Base-by-base conservation (phyloP, 2,329 filamentous ascomycete genomes). In the Talaromyces sp. region DNA sequence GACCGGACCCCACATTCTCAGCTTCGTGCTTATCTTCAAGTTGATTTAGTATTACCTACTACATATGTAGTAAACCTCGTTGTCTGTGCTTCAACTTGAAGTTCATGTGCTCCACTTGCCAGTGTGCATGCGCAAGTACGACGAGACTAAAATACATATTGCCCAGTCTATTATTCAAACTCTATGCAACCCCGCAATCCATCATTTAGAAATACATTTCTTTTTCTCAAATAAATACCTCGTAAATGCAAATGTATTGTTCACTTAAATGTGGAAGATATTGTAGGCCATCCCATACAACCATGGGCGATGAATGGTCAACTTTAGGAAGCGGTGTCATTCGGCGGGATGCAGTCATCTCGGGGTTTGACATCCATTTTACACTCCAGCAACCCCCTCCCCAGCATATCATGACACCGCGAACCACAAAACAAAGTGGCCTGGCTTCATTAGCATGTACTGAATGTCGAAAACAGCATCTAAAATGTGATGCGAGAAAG, bases 401-500 rank as follows among this genome's bases (percentile, higher is more conserved):
- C 19, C 47, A 39, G 16, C 40, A 11, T 10, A 55, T 17, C 42
- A 55, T 60, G 53, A 61, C 60, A 39, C 53, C 61, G 5, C 55
- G 55, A 52, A 52, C 52, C 16, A 62, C 60, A 5, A 65, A 61
- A 56, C 49, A 61, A 55, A 62, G 55, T 47, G 61, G 67, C 8
- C 61, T 67, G 24, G 52, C 68, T 50, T 76, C 47, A 60, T 77
- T 61, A 64, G 80, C 62, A 55, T 83, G 58, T 73, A 72, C 70
- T 5, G 71, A 73, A 43, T 80, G 77, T 63, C 67, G 77, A 17
- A 75, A 74, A 49, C 74, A 89, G 63, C 88, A 91, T 70, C 77
- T 91, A 39, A 91, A 90, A 70, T 91, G 88, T 68, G 86, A 91
- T 64, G 87, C 86, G 14, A 72, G 77, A 35, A 83, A 73, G 32